phyloP scores from a whole-genome alignment of 768 basidiomycete species.

The Pulveroboletus sp. region DNA sequence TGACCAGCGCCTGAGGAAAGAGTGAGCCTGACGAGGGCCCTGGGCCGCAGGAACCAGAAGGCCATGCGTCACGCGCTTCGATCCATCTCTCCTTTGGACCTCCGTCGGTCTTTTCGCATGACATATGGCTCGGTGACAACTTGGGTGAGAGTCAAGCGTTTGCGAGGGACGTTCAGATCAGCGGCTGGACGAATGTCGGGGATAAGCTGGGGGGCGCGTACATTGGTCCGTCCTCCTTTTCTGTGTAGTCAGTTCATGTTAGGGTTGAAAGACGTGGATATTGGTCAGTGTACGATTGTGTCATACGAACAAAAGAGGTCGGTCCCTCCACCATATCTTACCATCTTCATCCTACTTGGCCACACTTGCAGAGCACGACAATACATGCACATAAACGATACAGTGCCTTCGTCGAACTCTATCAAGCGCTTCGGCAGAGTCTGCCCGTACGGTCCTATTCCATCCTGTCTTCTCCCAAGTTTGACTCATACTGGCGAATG shows the following conservation, averaged over 20 bases:
- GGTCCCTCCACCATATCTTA: neutral
- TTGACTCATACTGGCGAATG: neutral
- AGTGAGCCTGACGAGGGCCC: neutral
- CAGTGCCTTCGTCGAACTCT: constrained; percentile 56
- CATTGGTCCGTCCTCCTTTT: constrained; percentile 41
- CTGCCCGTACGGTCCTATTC: constrained; percentile 42
- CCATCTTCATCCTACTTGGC: neutral
- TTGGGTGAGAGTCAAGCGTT: constrained; percentile 51
- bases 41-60: constrained; percentile 19
- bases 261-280: neutral
- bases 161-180: constrained; percentile 59
- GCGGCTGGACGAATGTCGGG: constrained; percentile 70
- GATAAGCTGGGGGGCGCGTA: constrained; percentile 62
- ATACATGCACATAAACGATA: constrained; percentile 68
- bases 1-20: neutral
- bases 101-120: constrained; percentile 58
- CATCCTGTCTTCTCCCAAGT: neutral
- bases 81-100: constrained; percentile 30
- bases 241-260: neutral
- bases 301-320: constrained; percentile 60
- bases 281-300: constrained; percentile 59
- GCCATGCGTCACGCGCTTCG: constrained; percentile 20
- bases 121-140: constrained; percentile 67
- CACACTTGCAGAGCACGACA: constrained; percentile 43
- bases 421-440: constrained; percentile 41